Evolutionary conservation across 208 protist genomes (phyloP), one percentile per base, ranked within the genome.

Genomic region (Leishmania tarentolae): DNA sequence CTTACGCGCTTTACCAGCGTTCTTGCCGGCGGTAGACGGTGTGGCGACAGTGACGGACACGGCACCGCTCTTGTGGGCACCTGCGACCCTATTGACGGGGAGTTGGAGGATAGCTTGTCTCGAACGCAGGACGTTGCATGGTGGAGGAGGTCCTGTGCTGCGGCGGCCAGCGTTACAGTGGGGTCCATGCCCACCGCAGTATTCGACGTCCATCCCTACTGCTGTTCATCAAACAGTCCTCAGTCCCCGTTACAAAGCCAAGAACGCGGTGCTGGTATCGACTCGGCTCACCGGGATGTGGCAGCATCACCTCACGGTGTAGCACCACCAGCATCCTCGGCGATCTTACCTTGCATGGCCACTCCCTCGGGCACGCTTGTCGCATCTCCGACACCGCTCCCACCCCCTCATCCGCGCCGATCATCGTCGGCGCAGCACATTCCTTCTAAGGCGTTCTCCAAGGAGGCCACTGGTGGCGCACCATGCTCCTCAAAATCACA

Each of bases 371-470:
- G 72, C 50, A 44, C 76, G 19, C 42, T n/a, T 3, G 3, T 44
- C 21, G 56, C 61, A n/a, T 57, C 68, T 37, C 37, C 77, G 2
- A 63, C 77, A 31, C 82, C 65, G 21, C 78, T 82, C 50, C 82
- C 82, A 11, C 82, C 77, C 0, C 66, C 82, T 15, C 82, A 86
- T 37, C 82, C 82, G 31, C 61, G 73, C 37, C 78, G 82, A n/a
- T 86, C 82, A 21, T 76, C 63, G 8, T 86, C 82, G 15, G 65
- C 78, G 74, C 77, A 80, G 57, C 69, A 57, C 42, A 42, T 50
- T 40, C 0, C 37, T 21, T 79, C 78, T 11, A 79, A 70, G 21
- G 31, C 35, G 21, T 40, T 57, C 15, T 44, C 65, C 19, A 35
- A 35, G 9, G 50, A 52, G 44, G 21, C 19, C 74, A 24, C 74